Evolutionary conservation across 306 rosid species (phyloP).

Genomic region (Hippophae tibetana): DNA sequence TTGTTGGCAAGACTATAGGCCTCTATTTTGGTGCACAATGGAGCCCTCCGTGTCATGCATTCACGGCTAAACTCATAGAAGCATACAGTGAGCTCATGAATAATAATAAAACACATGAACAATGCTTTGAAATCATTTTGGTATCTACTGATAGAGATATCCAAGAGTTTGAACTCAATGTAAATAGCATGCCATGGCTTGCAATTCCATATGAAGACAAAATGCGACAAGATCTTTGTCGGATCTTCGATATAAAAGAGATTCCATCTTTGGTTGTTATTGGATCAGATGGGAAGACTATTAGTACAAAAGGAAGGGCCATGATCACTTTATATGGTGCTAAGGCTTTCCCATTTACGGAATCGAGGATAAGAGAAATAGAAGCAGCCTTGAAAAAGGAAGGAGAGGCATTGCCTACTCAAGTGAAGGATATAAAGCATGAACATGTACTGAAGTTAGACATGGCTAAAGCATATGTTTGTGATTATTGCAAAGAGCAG

Average conservation of each 20-base stretch:
- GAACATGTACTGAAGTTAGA: constrained; percentile 76
- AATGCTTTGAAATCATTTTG: constrained; percentile 51
- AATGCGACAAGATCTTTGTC: constrained; percentile 59
- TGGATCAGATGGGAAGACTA: constrained; percentile 61
- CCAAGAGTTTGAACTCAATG: constrained; percentile 50
- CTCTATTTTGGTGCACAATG: constrained; percentile 73
- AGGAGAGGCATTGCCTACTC: constrained; percentile 72
- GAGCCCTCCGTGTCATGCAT: constrained; percentile 80
- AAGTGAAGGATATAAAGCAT: constrained; percentile 71
- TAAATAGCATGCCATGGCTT: constrained; percentile 67
- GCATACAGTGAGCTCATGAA: constrained; percentile 46
- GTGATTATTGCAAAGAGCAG: constrained; percentile 65
- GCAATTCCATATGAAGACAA: constrained; percentile 63
- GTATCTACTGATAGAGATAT: constrained; percentile 73
- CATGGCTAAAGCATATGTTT: constrained; percentile 72
- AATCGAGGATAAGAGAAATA: constrained; percentile 44
- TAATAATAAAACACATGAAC: constrained; percentile 4
- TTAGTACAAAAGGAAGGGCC: constrained; percentile 44
- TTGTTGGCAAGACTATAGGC: constrained; percentile 70
- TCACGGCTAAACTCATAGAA: constrained; percentile 54
- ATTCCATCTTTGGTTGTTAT: constrained; percentile 67
- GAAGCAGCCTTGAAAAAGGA: constrained; percentile 58
- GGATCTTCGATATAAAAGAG: constrained; percentile 61
- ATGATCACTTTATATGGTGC: constrained; percentile 63
- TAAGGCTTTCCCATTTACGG: constrained; percentile 79